A percentile compares a stretch with the other conserved stretches of the same genome.
These are phyloP conservation scores for Royoungia palumana DNA, from an alignment of 768 basidiomycete species.

Conservation along the genomic window DNA sequence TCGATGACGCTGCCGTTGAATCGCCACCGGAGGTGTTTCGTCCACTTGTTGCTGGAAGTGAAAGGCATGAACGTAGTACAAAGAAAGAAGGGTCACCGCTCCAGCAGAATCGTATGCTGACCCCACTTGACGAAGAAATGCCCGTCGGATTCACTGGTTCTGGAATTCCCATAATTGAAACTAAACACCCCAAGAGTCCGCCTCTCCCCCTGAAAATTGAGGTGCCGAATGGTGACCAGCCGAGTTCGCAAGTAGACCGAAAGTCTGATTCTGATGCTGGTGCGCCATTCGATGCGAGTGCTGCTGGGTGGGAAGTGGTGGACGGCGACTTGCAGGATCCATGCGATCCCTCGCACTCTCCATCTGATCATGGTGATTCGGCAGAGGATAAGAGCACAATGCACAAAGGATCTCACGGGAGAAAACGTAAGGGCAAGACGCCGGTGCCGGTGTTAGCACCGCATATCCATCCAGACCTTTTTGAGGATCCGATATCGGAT, in stretches of 20 bases:
- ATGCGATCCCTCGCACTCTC: slow-evolving; percentile 47
- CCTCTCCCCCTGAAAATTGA: slow-evolving; percentile 35
- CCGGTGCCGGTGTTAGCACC: slow-evolving; percentile 71
- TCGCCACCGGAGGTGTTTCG: slow-evolving; percentile 36
- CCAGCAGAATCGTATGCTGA: slow-evolving; percentile 51
- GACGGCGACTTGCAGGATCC: slow-evolving; percentile 37
- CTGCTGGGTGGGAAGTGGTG: slow-evolving; percentile 44
- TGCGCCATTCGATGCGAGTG: slow-evolving; percentile 30
- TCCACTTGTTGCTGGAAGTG: slow-evolving; percentile 21
- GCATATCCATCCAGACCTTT: slow-evolving; percentile 66
- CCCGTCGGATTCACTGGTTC: slow-evolving; percentile 57
- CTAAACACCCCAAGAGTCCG: slow-evolving; percentile 52
- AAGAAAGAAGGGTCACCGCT: slow-evolving; percentile 34
- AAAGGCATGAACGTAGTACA: neutral
- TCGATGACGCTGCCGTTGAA: slow-evolving; percentile 37
- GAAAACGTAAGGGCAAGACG: slow-evolving; percentile 53
- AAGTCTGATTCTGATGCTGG: neutral
- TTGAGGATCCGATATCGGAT: slow-evolving; percentile 87
- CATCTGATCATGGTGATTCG: slow-evolving; percentile 41
- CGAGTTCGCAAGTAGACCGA: slow-evolving; percentile 16
- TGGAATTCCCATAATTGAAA: slow-evolving; percentile 67
- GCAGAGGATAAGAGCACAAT: slow-evolving; percentile 49
- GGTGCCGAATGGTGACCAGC: slow-evolving; percentile 30
- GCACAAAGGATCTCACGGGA: slow-evolving; percentile 46
- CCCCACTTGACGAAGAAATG: slow-evolving; percentile 47